Evolutionary conservation across 352 stramenopile genomes (phyloP).

Genomic region (Globisporangium parvum): DNA sequence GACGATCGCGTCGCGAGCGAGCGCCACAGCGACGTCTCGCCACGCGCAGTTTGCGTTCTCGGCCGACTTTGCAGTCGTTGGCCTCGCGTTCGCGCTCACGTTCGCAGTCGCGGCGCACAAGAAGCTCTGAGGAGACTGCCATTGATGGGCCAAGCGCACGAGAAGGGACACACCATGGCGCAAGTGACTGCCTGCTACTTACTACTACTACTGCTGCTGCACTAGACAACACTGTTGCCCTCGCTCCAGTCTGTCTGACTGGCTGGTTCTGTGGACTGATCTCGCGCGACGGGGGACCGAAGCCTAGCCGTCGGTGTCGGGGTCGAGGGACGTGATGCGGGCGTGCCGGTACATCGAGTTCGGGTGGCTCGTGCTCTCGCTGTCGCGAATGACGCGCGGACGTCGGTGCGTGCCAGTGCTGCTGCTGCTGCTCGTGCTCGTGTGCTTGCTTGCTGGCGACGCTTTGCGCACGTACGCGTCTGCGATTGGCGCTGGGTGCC

Average conservation of each 20-base stretch:
- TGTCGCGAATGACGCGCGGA: constrained; percentile 23
- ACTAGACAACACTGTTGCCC: neutral
- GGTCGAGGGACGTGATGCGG: constrained; percentile 9
- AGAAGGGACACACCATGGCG: neutral
- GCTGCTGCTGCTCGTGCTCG: constrained; percentile 14
- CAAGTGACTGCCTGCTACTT: neutral
- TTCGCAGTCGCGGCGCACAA: constrained; percentile 30
- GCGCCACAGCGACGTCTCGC: neutral
- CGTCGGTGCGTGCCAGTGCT: constrained; percentile 3
- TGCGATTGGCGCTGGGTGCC: constrained; percentile 22
- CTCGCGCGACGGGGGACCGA: no score
- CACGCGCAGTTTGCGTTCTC: constrained; percentile 37
- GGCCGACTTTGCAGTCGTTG: constrained; percentile 29
- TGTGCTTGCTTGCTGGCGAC: constrained; percentile 2
- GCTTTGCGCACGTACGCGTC: constrained; percentile 35
- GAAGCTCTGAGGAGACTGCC: constrained; percentile 27
- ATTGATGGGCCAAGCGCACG: neutral
- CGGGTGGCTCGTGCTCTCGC: constrained; percentile 33
- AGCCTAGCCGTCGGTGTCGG: neutral
- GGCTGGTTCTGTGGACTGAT: no score
- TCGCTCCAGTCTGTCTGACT: no score
- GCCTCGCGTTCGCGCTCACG: constrained; percentile 15
- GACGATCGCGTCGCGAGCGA: neutral
- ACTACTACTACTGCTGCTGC: neutral
- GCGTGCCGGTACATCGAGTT: constrained; percentile 43